These are phyloP conservation scores for Nephelium lappaceum DNA, from an alignment of 345 rosid genomes.

Conservation along the genomic window DNA sequence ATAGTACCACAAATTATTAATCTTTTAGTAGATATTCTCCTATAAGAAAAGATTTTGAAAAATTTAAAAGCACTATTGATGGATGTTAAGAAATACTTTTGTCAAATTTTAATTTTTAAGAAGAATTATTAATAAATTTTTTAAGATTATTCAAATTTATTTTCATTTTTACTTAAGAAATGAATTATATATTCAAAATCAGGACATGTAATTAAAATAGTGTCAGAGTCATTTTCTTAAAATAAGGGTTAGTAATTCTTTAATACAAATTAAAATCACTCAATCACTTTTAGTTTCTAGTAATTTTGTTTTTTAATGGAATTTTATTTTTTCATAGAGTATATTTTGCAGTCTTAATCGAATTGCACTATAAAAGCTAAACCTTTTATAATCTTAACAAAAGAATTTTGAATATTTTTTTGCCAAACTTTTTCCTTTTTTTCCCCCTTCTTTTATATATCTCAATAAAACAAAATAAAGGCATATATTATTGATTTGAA, in stretches of 20 bases:
- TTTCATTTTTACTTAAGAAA: too few species aligned
- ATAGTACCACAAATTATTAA: background rate
- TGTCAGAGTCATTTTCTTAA: background rate
- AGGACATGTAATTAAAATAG: background rate
- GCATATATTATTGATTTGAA: background rate
- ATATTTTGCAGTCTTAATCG: background rate
- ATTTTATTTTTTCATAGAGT: too few species aligned
- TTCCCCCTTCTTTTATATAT: background rate
- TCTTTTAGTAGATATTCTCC: too few species aligned
- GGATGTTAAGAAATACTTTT: too few species aligned
- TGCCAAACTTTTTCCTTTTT: background rate
- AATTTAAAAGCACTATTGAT: too few species aligned
- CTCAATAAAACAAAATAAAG: background rate
- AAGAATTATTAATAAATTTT: background rate
- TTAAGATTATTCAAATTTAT: too few species aligned
- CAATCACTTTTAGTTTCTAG: background rate
- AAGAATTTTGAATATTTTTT: background rate
- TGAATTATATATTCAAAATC: background rate
- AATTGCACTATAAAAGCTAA: background rate
- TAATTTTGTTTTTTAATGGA: background rate
- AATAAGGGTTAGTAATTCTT: background rate
- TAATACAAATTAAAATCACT: background rate
- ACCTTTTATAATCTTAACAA: background rate
- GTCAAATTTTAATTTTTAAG: too few species aligned
- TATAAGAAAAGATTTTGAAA: too few species aligned